Percentiles rank a stretch among this genome's conserved stretches.
Evolutionary conservation across 1,139 yeast genomes (phyloP).

Genomic region (Blastobotrys aristatus): DNA sequence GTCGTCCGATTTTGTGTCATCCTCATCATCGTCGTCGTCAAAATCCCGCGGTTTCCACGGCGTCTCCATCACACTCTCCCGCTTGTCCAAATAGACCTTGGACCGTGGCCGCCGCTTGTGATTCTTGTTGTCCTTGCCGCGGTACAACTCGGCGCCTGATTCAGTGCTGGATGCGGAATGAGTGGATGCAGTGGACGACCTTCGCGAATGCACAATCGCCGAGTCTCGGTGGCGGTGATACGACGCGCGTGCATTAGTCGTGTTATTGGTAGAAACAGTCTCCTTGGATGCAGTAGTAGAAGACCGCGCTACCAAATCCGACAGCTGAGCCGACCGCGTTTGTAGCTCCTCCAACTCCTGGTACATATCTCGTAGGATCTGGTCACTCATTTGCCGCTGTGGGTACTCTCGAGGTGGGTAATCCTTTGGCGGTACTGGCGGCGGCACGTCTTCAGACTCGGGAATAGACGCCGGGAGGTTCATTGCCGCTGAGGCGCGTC

Average conservation of each 20-base stretch:
- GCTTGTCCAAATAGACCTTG: slow-evolving; percentile 13
- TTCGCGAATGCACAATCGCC: slow-evolving; percentile 12
- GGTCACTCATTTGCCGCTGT: slow-evolving; percentile 23
- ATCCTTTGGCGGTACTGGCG: slow-evolving; percentile 12
- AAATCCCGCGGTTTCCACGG: slow-evolving; percentile 12
- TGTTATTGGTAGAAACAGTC: not conserved
- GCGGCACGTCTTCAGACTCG: slow-evolving; percentile 2
- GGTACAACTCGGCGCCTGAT: slow-evolving; percentile 12
- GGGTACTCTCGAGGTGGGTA: not conserved
- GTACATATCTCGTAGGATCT: slow-evolving; percentile 28
- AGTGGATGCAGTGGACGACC: slow-evolving; percentile 2
- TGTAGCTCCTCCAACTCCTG: slow-evolving; percentile 29
- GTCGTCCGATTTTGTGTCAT: slow-evolving; percentile 10
- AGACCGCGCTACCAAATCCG: slow-evolving; percentile 17
- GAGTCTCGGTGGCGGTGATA: slow-evolving; percentile 9
- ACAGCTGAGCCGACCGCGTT: slow-evolving; percentile 24
- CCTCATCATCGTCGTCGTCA: slow-evolving; percentile 5
- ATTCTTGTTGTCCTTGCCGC: slow-evolving; percentile 14
- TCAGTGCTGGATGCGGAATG: slow-evolving; percentile 8
- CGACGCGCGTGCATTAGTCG: not conserved
- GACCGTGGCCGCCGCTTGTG: slow-evolving; percentile 15
- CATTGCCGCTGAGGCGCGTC: not conserved
- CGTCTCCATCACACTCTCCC: slow-evolving; percentile 14
- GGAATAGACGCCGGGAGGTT: not conserved
- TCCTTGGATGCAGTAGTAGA: not conserved